Conservation (phyloP, 768 basidiomycete genomes). For the Mycena belliarum region DNA sequence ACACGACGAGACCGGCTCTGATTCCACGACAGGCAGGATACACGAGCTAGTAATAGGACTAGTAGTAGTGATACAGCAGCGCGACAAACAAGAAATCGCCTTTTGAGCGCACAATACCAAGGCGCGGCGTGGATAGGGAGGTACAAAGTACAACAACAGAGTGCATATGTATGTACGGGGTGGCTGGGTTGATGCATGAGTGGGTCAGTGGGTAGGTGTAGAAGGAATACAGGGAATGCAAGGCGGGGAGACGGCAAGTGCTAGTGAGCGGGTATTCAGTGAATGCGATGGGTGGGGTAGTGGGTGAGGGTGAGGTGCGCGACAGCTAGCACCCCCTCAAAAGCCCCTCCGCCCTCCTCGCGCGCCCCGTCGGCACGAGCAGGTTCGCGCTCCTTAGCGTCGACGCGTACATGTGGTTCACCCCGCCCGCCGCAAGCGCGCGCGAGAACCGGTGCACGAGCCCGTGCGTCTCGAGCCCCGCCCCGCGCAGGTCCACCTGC, state of each 20-base stretch:
- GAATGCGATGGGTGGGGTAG: no score
- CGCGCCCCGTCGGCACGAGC: constrained; percentile 44
- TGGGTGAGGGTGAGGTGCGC: no score
- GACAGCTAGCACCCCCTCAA: constrained; percentile 53
- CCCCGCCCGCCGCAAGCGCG: constrained; percentile 68
- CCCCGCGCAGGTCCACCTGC: constrained; percentile 73
- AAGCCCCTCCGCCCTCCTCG: constrained; percentile 53
- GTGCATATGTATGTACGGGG: background rate
- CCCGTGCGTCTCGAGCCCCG: constrained; percentile 67
- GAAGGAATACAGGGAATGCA: no score
- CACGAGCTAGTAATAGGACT: background rate
- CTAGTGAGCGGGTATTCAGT: no score
- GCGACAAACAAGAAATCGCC: background rate
- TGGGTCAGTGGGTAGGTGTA: background rate
- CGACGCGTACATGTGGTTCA: constrained; percentile 84
- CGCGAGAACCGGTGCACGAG: constrained; percentile 77
- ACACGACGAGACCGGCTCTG: no score
- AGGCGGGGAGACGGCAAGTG: no score
- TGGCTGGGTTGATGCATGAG: background rate
- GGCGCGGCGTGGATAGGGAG: background rate
- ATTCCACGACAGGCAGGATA: no score
- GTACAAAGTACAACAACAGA: constrained; percentile 10
- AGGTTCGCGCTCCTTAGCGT: constrained; percentile 85
- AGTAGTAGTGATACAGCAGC: no score
- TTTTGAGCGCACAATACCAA: background rate